Percentiles rank a stretch among this genome's conserved stretches.
Evolutionary conservation across 441 rosid genomes (phyloP).

Genomic region (Arabidopsis hybrid): DNA sequence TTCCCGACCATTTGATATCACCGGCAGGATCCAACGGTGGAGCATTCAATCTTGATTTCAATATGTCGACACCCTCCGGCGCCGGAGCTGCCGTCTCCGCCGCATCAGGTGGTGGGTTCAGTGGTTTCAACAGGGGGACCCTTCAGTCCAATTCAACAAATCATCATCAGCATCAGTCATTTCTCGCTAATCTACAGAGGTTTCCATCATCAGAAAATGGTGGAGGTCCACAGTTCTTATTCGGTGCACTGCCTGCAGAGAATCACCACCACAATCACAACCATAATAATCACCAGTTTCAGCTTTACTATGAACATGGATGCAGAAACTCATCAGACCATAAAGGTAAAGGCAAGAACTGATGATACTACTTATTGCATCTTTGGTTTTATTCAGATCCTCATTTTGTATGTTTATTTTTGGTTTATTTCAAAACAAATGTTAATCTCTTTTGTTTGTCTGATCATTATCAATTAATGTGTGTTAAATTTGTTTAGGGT

Average conservation of each 20-base stretch:
- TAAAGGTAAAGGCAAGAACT: constrained; percentile 86
- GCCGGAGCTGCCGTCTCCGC: constrained; percentile 39
- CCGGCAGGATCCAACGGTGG: constrained; percentile 52
- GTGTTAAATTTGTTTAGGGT: constrained; percentile 32
- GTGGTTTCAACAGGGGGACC: constrained; percentile 99
- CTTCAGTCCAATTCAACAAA: constrained; percentile 99
- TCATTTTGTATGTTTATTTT: constrained; percentile 47
- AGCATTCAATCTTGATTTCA: constrained; percentile 75
- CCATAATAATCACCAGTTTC: constrained; percentile 59
- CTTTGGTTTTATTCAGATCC: constrained; percentile 2
- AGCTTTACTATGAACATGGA: constrained; percentile 80
- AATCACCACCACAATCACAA: constrained; percentile 63
- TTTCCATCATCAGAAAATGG: constrained; percentile 58
- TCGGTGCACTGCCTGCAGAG: constrained; percentile 67
- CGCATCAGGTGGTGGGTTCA: constrained; percentile 68
- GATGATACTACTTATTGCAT: constrained; percentile 31
- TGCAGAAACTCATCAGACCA: constrained; percentile 69
- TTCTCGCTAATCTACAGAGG: constrained; percentile 79
- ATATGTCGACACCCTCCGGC: constrained; percentile 57
- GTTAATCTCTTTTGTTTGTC: constrained; percentile 8
- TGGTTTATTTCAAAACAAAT: constrained; percentile 10
- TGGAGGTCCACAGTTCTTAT: constrained; percentile 74
- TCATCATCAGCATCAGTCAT: constrained; percentile 40
- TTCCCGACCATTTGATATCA: constrained; percentile 80
- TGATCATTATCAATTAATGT: constrained; percentile 6